Evolutionary conservation across 2,329 filamentous ascomycete genomes (phyloP), one percentile per base, ranked within the genome.

Genomic region (Ascocoryne sarcoides): DNA sequence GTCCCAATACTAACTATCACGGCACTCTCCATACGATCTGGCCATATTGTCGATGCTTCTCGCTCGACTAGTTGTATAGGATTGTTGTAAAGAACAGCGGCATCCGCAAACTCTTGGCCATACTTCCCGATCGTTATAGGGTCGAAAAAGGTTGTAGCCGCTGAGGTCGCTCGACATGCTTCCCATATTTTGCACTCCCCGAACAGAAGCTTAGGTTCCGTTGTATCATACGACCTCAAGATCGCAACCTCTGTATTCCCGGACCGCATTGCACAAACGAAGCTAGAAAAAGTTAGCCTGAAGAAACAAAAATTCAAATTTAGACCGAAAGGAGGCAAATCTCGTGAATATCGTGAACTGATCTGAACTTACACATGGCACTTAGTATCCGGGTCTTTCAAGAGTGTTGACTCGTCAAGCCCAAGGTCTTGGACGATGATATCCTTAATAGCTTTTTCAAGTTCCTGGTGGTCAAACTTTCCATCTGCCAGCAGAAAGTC

Each of bases 1-100:
- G 61, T 63, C 0, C 62, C 62, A 37, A 65, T 59, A 7, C 59
- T 62, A 1, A 65, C 42, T 18, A 65, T 31, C 12, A 31, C 12
- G 45, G 36, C 58, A 63, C 12, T 53, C 43, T 1, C 59, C 41
- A 10, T 52, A 48, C 1, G 49, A 39, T 7, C 46, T 45, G 57
- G 57, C 65, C 14, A 62, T 43, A 20, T 58, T 48, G 10, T 45
- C 34, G 0, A 59, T 59, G 44, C 67, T 31, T 31, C 60, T 16
- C 53, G 49, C 48, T 58, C 60, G 2, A 66, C 52, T 34, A 64
- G 51, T 4, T 54, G 45, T 18, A 44, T 32, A 10, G 40, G 40
- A 36, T 44, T 44, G 8, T 44, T 46, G 16, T 37, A 40, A 12
- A 21, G 8, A 10, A 44, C 9, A 2, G 16, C 41, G 3, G 32